Percentiles rank a stretch among this genome's conserved stretches.
Evolutionary conservation across 2,329 filamentous ascomycete genomes (phyloP).

Genomic region (Didymella lethalis): DNA sequence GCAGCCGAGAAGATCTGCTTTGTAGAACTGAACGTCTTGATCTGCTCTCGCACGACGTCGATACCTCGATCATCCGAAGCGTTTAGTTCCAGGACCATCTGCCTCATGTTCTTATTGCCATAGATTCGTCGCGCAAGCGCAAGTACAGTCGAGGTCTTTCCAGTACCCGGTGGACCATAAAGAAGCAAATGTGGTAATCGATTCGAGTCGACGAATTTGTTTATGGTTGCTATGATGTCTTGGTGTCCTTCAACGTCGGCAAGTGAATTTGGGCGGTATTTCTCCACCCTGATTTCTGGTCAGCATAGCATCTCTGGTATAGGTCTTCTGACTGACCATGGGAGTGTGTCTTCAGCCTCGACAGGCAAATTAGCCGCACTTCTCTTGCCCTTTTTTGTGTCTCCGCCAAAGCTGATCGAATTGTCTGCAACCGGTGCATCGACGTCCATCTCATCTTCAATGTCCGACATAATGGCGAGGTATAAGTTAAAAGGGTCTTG

Average conservation of each 20-base stretch:
- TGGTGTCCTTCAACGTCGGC: constrained; percentile 95
- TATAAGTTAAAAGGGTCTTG: not conserved
- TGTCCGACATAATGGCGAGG: constrained; percentile 59
- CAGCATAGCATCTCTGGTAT: not conserved
- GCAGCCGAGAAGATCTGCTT: constrained; percentile 92
- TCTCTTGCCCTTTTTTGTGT: constrained; percentile 85
- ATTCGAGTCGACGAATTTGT: constrained; percentile 95
- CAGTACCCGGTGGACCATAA: constrained; percentile 94
- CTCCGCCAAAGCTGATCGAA: constrained; percentile 74
- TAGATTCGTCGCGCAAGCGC: constrained; percentile 94
- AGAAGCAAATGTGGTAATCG: constrained; percentile 93
- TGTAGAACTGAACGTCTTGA: constrained; percentile 98
- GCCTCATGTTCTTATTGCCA: constrained; percentile 87
- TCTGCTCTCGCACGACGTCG: constrained; percentile 93
- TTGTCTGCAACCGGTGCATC: constrained; percentile 63
- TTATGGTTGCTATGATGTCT: constrained; percentile 96
- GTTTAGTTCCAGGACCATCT: constrained; percentile 98
- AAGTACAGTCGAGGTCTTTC: constrained; percentile 96
- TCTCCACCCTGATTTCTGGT: constrained; percentile 76
- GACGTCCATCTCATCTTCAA: constrained; percentile 72
- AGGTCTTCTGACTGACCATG: constrained; percentile 69
- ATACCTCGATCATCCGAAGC: constrained; percentile 97
- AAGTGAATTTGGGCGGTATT: constrained; percentile 89
- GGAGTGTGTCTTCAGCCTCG: constrained; percentile 90
- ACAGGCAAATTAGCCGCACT: constrained; percentile 92